Conservation (phyloP, 2,329 filamentous ascomycete genomes). For the Dactylellina haptotyla region DNA sequence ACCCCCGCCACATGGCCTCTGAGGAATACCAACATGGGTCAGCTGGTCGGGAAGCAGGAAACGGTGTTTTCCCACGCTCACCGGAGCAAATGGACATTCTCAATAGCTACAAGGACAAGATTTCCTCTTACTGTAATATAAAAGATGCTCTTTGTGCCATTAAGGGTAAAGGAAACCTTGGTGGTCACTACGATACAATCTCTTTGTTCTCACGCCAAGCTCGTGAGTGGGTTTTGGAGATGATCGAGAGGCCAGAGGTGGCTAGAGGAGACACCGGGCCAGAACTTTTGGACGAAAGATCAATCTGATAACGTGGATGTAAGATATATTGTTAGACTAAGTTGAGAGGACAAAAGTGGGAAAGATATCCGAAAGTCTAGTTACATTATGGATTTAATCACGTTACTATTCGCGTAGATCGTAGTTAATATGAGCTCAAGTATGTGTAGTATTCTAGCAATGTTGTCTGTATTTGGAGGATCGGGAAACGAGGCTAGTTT, state of each 20-base stretch:
- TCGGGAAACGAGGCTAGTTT: too few species aligned
- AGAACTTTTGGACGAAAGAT: neutral
- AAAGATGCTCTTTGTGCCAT: conserved; percentile 44
- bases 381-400: too few species aligned
- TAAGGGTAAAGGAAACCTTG: conserved; percentile 34
- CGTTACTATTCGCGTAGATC: too few species aligned
- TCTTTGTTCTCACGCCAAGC: conserved; percentile 28
- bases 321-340: too few species aligned
- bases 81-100: conserved; percentile 27
- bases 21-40: conserved; percentile 56
- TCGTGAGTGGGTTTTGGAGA: conserved; percentile 47
- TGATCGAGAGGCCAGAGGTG: conserved; percentile 32
- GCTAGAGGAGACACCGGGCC: neutral
- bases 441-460: too few species aligned
- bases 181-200: conserved; percentile 48
- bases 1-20: conserved; percentile 55
- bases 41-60: conserved; percentile 7
- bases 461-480: too few species aligned
- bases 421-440: too few species aligned
- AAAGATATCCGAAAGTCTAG: too few species aligned
- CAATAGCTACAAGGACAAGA: conserved; percentile 32
- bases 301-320: too few species aligned
- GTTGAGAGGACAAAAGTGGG: too few species aligned
- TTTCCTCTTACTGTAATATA: conserved; percentile 42
- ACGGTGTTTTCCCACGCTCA: conserved; percentile 56